Base-by-base conservation (phyloP, 352 stramenopile species). In the Pythium phragmitis region DNA sequence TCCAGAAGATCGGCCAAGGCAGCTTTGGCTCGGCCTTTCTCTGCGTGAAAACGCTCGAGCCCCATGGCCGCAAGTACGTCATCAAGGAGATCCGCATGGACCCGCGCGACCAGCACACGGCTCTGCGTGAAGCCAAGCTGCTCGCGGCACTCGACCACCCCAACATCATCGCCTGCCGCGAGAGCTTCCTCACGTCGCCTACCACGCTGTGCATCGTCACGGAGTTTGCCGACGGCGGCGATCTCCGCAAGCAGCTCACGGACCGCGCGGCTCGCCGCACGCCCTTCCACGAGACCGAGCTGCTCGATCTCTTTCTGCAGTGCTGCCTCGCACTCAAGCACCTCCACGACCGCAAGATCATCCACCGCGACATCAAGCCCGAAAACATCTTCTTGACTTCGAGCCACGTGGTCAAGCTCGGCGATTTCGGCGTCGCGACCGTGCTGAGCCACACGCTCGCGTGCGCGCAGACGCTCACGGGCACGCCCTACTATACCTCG, bases 401-500 rank as follows among this genome's bases (percentile, higher is more conserved):
- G 16, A 71, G 70, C 5, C 74, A 80, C 21, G 73, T 90, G 12
- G 80, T 92, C 46, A 92, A 92, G 52, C 68, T 92, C 28, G 83
- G 83, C 17, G 87, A 96, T 60, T 85, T 96, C 49, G 87, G 87
- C 13, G 84, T 94, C 47, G 84, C 84, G 7, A 91, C 77, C 4
- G 82, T 91, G 37, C 63, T 91, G 12, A 87, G 74, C 65, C 73
- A 91, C 59, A 96, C 85, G 33, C 63, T 92, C 39, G 85, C 85
- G 7, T 85, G 82, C 57, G 80, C 80, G 1, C 72, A 88, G 63
- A 92, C 83, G n/a, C 75, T 83, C n/a, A 87, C 80, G 14, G 83
- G 83, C 9, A 92, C 83, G 2, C 83, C 83, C 53, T 98, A 97
- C 72, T 98, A 98, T 77, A 97, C 97, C 49, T 96, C 89, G 9